Evolutionary conservation across 225 moss, liverwort and hornwort species (phyloP), one percentile per base, ranked within the genome.

Genomic region (Ulota crispa): DNA sequence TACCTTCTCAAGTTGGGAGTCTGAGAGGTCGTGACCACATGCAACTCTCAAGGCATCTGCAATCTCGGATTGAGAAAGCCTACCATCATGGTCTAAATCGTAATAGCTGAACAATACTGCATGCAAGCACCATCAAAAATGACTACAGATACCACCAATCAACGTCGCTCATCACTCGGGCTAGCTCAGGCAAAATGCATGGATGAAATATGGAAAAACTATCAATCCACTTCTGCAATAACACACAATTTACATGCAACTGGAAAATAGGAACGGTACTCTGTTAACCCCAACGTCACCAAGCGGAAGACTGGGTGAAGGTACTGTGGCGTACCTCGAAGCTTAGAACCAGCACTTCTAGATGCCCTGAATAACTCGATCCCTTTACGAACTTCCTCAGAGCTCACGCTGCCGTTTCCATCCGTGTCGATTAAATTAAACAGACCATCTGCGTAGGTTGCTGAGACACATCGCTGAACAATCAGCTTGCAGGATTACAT

Each of bases 11-110:
- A 95, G 85, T 82, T 97, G 97, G 68, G 66, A 52, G 54, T 87
- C 82, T 18, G 93, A 85, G 75, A 97, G 90, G 70, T 88, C 81
- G 81, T 91, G 86, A 53, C 84, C 78, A 43, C 93, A 93, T 39
- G 95, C 94, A 82, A 97, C 84, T 84, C 83, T 91, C 95, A 97
- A 95, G 37, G 95, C 95, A 80, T 64, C 82, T 65, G 87, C 93
- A 69, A 97, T 70, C 57, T 97, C 97, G 7, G 81, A 80, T 30
- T 24, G 73, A 30, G 97, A 97, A 75, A 97, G 79, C 72, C 85
- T 87, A 19, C 92, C 94, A 80, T 95, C 95, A 83, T 91, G 93
- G 85, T 97, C 82, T 85, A 89, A 88, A 84, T 97, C 93, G 53
- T 95, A 93, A 71, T 85, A 91, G 69, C 80, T 88, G 72, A 86